Percentiles rank a stretch among this genome's conserved stretches.
phyloP scores from a whole-genome alignment of 2,329 filamentous ascomycete genomes.

The Fusarium ramigenum region DNA sequence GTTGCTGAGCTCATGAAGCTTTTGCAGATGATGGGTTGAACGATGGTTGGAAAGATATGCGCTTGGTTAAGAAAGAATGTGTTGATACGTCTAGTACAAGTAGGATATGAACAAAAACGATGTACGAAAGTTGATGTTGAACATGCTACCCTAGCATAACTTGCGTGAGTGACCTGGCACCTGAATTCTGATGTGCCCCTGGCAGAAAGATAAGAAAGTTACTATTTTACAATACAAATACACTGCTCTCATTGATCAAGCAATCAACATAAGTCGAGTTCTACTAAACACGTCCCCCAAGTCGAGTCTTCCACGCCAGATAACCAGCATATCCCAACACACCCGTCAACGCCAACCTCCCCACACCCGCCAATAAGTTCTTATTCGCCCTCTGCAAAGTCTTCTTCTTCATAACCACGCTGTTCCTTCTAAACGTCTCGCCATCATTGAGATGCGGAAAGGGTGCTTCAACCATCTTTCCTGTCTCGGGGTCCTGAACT shows the following conservation, averaged over 20 bases:
- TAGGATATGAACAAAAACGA: background rate
- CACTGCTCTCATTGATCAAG: background rate
- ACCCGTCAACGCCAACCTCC: conserved; percentile 38
- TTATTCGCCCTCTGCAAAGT: conserved; percentile 38
- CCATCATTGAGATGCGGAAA: conserved; percentile 49
- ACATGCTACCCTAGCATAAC: background rate
- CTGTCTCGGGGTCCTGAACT: conserved; percentile 45
- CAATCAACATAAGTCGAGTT: background rate
- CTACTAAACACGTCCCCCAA: conserved; percentile 38
- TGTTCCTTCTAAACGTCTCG: conserved; percentile 33
- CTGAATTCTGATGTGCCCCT: no score
- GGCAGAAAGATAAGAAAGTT: background rate
- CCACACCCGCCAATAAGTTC: conserved; percentile 38
- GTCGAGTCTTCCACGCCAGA: conserved; percentile 43
- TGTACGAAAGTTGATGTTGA: no score
- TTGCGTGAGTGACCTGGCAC: no score
- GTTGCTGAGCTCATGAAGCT: background rate
- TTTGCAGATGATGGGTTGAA: background rate
- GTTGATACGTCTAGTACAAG: background rate
- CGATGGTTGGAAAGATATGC: background rate
- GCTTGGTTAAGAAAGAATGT: background rate
- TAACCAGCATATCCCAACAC: conserved; percentile 45
- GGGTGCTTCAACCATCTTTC: conserved; percentile 45
- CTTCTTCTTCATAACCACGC: conserved; percentile 4
- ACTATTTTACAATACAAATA: background rate